phyloP scores from a whole-genome alignment of 2,329 filamentous ascomycete genomes.

The Trichoderma sp. region DNA sequence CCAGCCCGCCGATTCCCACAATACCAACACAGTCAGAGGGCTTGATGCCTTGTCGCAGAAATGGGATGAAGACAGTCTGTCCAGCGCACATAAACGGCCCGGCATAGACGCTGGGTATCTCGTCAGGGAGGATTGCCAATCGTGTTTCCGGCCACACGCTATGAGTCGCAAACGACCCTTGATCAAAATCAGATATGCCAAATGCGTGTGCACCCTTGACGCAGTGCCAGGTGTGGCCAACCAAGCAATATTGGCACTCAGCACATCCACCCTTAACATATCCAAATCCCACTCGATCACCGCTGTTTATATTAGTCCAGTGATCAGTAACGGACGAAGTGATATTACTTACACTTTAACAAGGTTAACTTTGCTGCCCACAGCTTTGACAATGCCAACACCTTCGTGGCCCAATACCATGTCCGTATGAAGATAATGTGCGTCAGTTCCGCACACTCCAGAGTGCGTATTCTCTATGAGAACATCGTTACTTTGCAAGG shows the following conservation, averaged over 20 bases:
- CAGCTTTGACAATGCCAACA: neutral
- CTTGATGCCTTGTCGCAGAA: neutral
- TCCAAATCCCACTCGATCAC: slow-evolving; percentile 7
- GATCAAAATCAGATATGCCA: neutral
- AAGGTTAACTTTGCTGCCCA: neutral
- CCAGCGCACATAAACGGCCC: slow-evolving; percentile 8
- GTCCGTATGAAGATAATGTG: neutral
- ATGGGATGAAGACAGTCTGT: neutral
- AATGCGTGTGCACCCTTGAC: neutral
- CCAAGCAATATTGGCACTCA: slow-evolving; percentile 3
- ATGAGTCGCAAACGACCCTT: neutral
- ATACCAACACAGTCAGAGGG: neutral
- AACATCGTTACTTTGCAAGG: slow-evolving; percentile 4
- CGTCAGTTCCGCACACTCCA: slow-evolving; percentile 3
- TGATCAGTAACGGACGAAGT: neutral
- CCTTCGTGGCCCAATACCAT: slow-evolving; percentile 5
- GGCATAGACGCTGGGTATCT: neutral
- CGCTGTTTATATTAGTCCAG: neutral
- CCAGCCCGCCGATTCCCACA: slow-evolving; percentile 6
- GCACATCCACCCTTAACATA: slow-evolving; percentile 1
- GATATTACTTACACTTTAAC: neutral
- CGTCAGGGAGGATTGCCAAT: neutral
- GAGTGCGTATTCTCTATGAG: slow-evolving; percentile 6
- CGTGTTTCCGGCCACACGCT: slow-evolving; percentile 12
- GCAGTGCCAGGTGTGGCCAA: slow-evolving; percentile 7